Base-by-base conservation (phyloP, 306 rosid species). In the Astragalus glycyphyllos region DNA sequence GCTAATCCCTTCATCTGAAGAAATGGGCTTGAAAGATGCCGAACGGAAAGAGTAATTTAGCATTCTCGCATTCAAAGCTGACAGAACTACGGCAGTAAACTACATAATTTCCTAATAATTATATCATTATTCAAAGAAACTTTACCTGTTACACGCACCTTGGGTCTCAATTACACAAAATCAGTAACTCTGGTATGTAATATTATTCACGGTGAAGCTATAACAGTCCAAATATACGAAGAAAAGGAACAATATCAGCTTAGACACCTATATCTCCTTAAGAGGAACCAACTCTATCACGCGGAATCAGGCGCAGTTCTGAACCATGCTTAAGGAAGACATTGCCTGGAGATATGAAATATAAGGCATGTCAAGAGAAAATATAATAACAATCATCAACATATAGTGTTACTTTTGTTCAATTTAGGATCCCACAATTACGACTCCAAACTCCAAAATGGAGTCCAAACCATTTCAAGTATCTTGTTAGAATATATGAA, bases 241-340 rank as follows among this genome's bases (percentile, higher is more conserved):
- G 31, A 31, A 49, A 31, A 26, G 15, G 6, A 37, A 11, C 31
- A 26, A 26, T 26, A 26, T 57, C 34, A 23, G 10, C 46, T 78
- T 31, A 58, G 13, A 49, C 82, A 65, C 0, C 69, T 62, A 50
- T 49, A 59, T 50, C 68, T 73, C 56, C 4, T 26, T 26, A 26
- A 11, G 58, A 55, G 58, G 77, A 69, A 69, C 84, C 80, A 34
- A 80, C 84, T 61, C 84, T 80, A 41, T 75, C 80, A 11, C 84
- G 80, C n/a, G 84, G 84, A 64, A 80, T 80, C 74, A 80, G 74
- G 4, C 84, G 84, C 0, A 75, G 55, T 15, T 80, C 84, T 17
- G 80, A 80, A 42, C 80, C 84, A 50, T 80, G 84, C 74, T 80
- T 80, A 53, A 80, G 84, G 77, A 80, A 80, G 49, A 75, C 84